Evolutionary conservation across 768 basidiomycete genomes (phyloP).

Genomic region (Dacryopinax primogenitus): DNA sequence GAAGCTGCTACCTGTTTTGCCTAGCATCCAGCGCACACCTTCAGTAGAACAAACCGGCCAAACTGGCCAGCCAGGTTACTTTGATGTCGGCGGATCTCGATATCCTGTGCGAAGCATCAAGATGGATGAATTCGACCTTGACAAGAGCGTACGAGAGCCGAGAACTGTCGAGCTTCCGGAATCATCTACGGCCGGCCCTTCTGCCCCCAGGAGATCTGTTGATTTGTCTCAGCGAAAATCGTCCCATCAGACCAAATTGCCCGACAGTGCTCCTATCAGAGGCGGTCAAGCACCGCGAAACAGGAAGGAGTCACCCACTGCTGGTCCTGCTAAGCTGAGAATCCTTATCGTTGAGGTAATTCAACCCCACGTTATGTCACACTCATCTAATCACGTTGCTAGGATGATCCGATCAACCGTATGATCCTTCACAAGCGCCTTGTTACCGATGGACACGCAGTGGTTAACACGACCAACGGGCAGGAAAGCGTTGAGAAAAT

Average conservation of each 20-base stretch:
- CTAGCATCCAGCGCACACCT: not conserved
- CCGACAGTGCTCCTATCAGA: not conserved
- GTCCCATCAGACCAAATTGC: not conserved
- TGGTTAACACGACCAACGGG: constrained; percentile 57
- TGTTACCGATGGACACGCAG: constrained; percentile 49
- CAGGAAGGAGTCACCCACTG: constrained; percentile 4
- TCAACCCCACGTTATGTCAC: not conserved
- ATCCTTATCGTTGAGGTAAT: constrained; percentile 58
- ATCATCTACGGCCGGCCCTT: not conserved
- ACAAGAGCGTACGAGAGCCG: constrained; percentile 8
- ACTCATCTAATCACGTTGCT: constrained; percentile 1
- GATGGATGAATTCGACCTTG: constrained; percentile 19
- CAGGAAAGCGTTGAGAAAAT: constrained; percentile 58
- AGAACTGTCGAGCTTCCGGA: not conserved
- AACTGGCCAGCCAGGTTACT: constrained; percentile 13
- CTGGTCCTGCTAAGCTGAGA: constrained; percentile 26
- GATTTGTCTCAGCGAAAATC: not conserved
- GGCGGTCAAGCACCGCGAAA: not conserved
- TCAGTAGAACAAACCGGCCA: not conserved
- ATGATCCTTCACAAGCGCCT: constrained; percentile 57
- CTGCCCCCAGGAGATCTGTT: constrained; percentile 14
- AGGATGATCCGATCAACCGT: constrained; percentile 67
- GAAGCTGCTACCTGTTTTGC: constrained; percentile 10
- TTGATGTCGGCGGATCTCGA: constrained; percentile 17
- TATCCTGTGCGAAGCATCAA: constrained; percentile 19